Evolutionary conservation across 192 early-diverging fungal genomes (phyloP).

Genomic region (Podila clonocystis): DNA sequence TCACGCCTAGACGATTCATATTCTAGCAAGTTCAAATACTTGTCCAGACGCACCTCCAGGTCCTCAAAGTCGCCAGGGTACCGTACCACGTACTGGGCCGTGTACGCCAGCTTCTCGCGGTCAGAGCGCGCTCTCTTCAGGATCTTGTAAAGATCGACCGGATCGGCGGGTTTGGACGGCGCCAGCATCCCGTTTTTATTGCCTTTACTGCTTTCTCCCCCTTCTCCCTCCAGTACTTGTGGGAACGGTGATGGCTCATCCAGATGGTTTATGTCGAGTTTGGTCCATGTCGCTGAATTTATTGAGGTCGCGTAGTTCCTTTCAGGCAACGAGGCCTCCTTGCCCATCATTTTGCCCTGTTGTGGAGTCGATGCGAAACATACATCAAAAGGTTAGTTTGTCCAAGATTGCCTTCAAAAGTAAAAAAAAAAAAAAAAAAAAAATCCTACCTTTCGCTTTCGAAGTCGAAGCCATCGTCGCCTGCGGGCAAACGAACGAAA

Average conservation of each 20-base stretch:
- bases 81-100: constrained; percentile 20
- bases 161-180: neutral
- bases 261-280: constrained; percentile 4
- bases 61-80: constrained; percentile 23
- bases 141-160: constrained; percentile 23
- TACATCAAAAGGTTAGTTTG: neutral
- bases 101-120: constrained; percentile 29
- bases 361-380: neutral
- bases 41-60: constrained; percentile 24
- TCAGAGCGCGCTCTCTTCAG: constrained; percentile 25
- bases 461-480: constrained; percentile 60
- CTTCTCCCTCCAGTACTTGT: neutral
- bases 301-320: constrained; percentile 20
- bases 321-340: constrained; percentile 40
- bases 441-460: constrained; percentile 44
- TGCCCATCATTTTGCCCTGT: constrained; percentile 16
- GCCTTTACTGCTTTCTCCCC: neutral
- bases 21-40: constrained; percentile 53
- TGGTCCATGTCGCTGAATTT: constrained; percentile 8
- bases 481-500: constrained; percentile 65
- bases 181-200: neutral
- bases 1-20: constrained; percentile 50
- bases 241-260: neutral
- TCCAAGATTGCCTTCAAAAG: neutral
- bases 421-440: neutral